A percentile compares a stretch with the other conserved stretches of the same genome.
These are phyloP conservation scores for Pleurotus platypus DNA, from an alignment of 768 basidiomycete species.

Conservation along the genomic window DNA sequence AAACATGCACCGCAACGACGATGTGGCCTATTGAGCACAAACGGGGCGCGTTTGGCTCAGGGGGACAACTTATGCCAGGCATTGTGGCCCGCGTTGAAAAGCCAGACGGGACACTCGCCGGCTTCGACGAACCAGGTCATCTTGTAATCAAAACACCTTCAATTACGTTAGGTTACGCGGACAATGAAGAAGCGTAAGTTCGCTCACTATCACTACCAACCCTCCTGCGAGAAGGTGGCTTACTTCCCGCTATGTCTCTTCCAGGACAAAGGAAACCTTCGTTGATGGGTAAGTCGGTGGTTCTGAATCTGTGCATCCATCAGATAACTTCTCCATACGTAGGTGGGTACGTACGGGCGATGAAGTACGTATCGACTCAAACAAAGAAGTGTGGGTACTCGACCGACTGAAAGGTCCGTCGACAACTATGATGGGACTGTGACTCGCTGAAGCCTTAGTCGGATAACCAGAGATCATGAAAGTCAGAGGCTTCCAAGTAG, in stretches of 20 bases:
- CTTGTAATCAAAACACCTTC: conserved; percentile 53
- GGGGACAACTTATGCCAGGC: conserved; percentile 56
- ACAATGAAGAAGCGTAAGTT: conserved; percentile 59
- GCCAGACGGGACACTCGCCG: conserved; percentile 51
- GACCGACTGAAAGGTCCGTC: conserved; percentile 45
- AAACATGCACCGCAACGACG: conserved; percentile 49
- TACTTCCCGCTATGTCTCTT: neutral
- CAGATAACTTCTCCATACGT: neutral
- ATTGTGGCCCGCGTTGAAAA: conserved; percentile 51
- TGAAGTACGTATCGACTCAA: conserved; percentile 41
- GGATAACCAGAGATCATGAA: conserved; percentile 12
- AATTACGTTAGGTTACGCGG: conserved; percentile 51
- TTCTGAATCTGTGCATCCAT: too few relatives aligned
- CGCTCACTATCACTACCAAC: neutral
- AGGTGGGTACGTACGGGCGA: conserved; percentile 46
- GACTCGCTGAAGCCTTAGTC: neutral
- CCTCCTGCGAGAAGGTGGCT: too few relatives aligned
- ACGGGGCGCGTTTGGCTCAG: conserved; percentile 53
- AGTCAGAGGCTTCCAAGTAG: conserved; percentile 23
- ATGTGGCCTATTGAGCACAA: conserved; percentile 46
- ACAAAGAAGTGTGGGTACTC: conserved; percentile 44
- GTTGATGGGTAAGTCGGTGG: conserved; percentile 47
- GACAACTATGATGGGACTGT: too few relatives aligned
- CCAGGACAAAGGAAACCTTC: conserved; percentile 67
- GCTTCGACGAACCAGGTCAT: conserved; percentile 58